Evolutionary conservation across 371 early-diverging fungal species (phyloP).

Genomic region (Zancudomyces culisetae): DNA sequence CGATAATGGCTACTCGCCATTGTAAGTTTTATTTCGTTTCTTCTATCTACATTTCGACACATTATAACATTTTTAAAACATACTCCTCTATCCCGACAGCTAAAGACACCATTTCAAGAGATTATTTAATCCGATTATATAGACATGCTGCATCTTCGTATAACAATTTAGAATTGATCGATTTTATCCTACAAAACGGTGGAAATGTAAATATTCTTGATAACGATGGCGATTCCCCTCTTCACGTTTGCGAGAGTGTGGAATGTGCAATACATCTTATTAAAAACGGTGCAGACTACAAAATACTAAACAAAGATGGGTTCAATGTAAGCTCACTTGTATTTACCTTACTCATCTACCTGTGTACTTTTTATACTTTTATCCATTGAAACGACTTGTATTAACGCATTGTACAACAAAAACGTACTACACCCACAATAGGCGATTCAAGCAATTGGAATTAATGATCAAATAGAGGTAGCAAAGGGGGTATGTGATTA

Average conservation of each 20-base stretch:
- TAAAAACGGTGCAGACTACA: constrained; percentile 49
- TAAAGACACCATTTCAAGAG: too few relatives aligned
- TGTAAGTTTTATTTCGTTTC: too few relatives aligned
- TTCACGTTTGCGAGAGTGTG: constrained; percentile 58
- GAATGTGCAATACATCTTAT: constrained; percentile 50
- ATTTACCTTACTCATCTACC: too few relatives aligned
- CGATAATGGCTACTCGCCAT: constrained; percentile 23
- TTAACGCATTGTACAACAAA: too few relatives aligned
- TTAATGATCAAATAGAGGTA: constrained; percentile 21
- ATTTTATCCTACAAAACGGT: constrained; percentile 38
- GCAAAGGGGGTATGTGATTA: constrained; percentile 15
- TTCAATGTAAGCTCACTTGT: too few relatives aligned
- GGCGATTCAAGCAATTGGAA: constrained; percentile 20
- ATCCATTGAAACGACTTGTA: too few relatives aligned
- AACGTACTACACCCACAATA: too few relatives aligned
- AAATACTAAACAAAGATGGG: constrained; percentile 38
- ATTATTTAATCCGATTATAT: too few relatives aligned
- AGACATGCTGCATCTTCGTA: constrained; percentile 42
- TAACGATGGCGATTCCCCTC: constrained; percentile 65
- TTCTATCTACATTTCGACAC: too few relatives aligned
- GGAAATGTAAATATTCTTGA: constrained; percentile 53
- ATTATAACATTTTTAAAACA: too few relatives aligned
- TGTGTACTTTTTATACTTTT: too few relatives aligned
- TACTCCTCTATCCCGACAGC: too few relatives aligned
- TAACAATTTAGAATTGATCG: constrained; percentile 38